phyloP scores from a whole-genome alignment of 2,329 filamentous ascomycete species.

The Botrytis medusae region DNA sequence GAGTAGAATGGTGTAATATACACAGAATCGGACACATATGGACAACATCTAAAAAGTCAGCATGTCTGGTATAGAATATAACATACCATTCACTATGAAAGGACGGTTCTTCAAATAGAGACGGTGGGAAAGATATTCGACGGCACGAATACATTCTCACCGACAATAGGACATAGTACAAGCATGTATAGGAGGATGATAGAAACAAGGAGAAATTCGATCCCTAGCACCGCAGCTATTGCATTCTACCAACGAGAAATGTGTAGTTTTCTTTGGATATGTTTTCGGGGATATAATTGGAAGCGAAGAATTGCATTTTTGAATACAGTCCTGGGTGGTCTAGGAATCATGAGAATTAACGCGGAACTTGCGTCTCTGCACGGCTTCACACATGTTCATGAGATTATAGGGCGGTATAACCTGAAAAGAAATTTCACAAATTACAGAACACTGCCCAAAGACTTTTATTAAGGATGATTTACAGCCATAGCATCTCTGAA shows the following conservation, averaged over 20 bases:
- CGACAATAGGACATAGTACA: accelerated
- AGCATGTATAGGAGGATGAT: neutral
- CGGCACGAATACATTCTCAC: neutral
- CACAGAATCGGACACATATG: neutral
- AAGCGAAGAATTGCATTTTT: neutral
- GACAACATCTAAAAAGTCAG: too few species aligned
- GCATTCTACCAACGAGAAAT: neutral
- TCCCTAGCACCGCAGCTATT: too few species aligned
- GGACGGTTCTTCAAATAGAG: neutral
- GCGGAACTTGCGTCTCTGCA: neutral
- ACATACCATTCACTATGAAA: neutral
- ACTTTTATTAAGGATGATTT: neutral
- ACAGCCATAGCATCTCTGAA: neutral
- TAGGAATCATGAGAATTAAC: neutral
- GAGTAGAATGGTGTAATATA: neutral
- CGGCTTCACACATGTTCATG: neutral
- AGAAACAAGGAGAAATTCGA: neutral
- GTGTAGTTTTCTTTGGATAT: neutral
- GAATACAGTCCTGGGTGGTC: neutral
- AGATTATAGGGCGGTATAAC: neutral
- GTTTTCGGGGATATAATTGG: neutral
- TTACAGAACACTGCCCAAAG: too few species aligned
- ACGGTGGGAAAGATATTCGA: neutral
- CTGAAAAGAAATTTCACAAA: neutral
- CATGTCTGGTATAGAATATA: too few species aligned